Percentiles rank a stretch among this genome's conserved stretches.
Conservation (phyloP, 257 asterid genomes). For the Petrea volubilis region DNA sequence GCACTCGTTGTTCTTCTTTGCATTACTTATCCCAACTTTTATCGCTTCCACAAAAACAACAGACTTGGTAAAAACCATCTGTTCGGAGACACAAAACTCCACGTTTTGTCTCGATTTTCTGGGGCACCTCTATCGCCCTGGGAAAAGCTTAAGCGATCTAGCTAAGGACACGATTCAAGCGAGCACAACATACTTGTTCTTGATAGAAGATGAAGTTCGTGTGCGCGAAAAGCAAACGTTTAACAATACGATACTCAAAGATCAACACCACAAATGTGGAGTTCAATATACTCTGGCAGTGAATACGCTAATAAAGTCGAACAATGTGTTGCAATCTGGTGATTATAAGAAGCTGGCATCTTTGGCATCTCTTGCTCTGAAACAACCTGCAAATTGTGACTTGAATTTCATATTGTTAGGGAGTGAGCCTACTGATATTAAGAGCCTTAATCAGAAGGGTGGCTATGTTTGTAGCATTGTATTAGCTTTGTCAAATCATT, state of each 20-base stretch:
- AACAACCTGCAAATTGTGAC: neutral
- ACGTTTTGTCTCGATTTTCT: neutral
- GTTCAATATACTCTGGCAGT: neutral
- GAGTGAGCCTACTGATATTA: neutral
- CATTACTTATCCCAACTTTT: neutral
- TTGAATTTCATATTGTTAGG: neutral
- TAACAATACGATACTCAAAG: neutral
- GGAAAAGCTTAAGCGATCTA: neutral
- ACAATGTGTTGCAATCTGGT: neutral
- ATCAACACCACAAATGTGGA: neutral
- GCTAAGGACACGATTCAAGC: neutral
- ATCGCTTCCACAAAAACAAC: neutral
- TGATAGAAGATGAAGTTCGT: neutral
- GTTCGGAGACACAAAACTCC: neutral
- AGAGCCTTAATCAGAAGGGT: neutral
- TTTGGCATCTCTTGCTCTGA: neutral
- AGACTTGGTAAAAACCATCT: neutral
- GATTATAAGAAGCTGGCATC: slow-evolving; percentile 5
- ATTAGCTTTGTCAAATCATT: neutral
- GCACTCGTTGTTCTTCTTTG: neutral
- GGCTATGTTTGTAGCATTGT: neutral
- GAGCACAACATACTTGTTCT: neutral
- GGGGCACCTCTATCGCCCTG: neutral
- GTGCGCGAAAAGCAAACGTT: neutral
- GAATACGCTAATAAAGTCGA: neutral